phyloP scores from a whole-genome alignment of 306 rosid species.

The Vachellia collinsii region DNA sequence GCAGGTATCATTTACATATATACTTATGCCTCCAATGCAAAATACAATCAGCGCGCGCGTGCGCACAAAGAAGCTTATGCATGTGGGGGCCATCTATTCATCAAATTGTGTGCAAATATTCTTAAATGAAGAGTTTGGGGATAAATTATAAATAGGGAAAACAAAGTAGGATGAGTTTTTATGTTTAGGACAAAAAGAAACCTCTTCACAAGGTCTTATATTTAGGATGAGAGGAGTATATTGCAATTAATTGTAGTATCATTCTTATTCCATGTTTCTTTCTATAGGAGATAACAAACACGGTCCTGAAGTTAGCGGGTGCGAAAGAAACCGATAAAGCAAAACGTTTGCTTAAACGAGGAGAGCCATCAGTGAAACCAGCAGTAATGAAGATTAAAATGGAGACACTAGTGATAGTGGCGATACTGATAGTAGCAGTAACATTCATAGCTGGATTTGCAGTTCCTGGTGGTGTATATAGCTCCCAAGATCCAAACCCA shows the following conservation, averaged over 20 bases:
- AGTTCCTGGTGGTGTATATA: neutral
- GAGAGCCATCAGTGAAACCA: neutral
- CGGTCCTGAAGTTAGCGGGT: neutral
- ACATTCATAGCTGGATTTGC: neutral
- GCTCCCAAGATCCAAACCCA: neutral
- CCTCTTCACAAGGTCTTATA: no score
- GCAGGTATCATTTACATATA: neutral
- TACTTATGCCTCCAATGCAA: neutral
- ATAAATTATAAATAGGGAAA: neutral
- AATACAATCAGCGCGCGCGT: neutral
- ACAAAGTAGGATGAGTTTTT: no score
- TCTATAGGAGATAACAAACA: neutral
- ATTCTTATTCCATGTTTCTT: neutral
- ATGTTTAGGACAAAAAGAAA: no score
- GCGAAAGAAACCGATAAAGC: neutral
- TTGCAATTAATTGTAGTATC: neutral
- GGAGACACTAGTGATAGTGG: neutral
- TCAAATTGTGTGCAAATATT: neutral
- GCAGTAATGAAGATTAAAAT: neutral
- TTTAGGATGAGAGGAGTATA: neutral
- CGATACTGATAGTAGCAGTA: neutral
- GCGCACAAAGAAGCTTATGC: neutral
- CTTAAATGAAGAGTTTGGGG: neutral
- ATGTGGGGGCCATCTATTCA: neutral
- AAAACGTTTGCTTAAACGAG: neutral